Conservation (phyloP, 2,329 filamentous ascomycete species). For the Neofusicoccum kwambonambiense region DNA sequence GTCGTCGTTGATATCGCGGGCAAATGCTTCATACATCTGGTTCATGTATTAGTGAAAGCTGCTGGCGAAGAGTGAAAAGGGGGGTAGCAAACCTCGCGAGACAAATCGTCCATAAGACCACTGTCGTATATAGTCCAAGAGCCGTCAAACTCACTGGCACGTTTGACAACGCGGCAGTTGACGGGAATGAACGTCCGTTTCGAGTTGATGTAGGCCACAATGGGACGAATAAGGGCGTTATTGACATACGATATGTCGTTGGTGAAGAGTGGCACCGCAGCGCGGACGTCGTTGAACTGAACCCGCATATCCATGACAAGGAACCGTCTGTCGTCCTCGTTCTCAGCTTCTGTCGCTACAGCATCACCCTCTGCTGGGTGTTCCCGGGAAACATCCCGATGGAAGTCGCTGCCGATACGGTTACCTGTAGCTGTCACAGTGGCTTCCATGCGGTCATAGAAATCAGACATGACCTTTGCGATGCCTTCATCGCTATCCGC, state of each 20-base stretch:
- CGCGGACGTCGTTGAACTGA: constrained; percentile 91
- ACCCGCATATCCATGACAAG: constrained; percentile 93
- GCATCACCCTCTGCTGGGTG: constrained; percentile 3
- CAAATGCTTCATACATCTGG: constrained; percentile 87
- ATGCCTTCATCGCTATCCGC: constrained; percentile 84
- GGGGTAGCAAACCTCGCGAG: constrained; percentile 64
- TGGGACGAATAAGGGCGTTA: constrained; percentile 89
- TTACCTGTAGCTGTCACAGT: constrained; percentile 79
- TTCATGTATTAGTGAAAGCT: constrained; percentile 7
- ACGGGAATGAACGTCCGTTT: constrained; percentile 94
- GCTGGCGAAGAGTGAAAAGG: neutral
- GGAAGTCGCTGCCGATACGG: constrained; percentile 35
- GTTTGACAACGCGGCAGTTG: constrained; percentile 90
- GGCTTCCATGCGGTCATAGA: constrained; percentile 94
- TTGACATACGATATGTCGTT: constrained; percentile 92
- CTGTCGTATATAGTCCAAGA: constrained; percentile 94
- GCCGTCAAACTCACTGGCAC: constrained; percentile 84
- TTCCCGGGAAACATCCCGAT: neutral
- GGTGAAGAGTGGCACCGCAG: constrained; percentile 88
- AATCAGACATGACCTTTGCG: constrained; percentile 91
- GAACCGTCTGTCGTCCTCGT: constrained; percentile 67
- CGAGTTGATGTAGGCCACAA: constrained; percentile 97
- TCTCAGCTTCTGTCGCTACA: neutral
- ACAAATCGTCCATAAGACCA: constrained; percentile 89
- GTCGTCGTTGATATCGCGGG: constrained; percentile 85